Base-by-base conservation (phyloP, 495 filamentous ascomycete genomes). In the Aspergillus carlsbadensis region DNA sequence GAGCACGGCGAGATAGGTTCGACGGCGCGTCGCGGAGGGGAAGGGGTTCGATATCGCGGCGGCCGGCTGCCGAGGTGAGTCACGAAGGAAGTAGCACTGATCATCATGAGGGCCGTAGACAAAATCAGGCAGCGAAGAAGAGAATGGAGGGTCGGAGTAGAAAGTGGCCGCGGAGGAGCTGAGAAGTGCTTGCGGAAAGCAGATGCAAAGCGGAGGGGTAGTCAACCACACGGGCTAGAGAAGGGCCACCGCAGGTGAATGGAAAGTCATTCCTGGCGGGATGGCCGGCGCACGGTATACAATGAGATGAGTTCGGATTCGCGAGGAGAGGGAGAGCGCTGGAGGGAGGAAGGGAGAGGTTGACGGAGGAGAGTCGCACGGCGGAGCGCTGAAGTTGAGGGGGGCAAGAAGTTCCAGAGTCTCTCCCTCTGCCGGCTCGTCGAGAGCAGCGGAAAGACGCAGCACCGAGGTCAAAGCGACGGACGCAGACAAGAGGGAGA, bases 1-100 rank as follows among this genome's bases (percentile, higher is more conserved):
- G 58, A 65, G 55, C 69, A 70, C 20, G 79, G 78, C 43, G 78
- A 79, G 61, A 80, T 76, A 52, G 78, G 78, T 56, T 81, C 78
- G 59, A 80, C 70, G 59, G 78, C 78, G 74, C 77, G 70, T 71
- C 70, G 66, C 68, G 79, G 79, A 62, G 79, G 79, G 6, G 79
- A 81, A 57, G 79, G 79, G 53, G 79, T 82, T 62, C 76, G 77
- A 67, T 82, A 82, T 47, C 73, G 71, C 47, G 69, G 65, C 52
- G 78, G 79, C 54, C 73, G 76, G 59, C 66, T 69, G 54, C 68
- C 71, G 49, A 68, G 52, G 45, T 68, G 67, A 48, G 63, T 68
- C 50, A 71, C 60, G 57, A 80, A 82, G 15, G 78, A 80, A 14
- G 72, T 76, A 49, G 74, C 68, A 62, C 61, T 74, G 58, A 73